phyloP scores from a whole-genome alignment of 495 filamentous ascomycete species.

The Daldinia childiae region DNA sequence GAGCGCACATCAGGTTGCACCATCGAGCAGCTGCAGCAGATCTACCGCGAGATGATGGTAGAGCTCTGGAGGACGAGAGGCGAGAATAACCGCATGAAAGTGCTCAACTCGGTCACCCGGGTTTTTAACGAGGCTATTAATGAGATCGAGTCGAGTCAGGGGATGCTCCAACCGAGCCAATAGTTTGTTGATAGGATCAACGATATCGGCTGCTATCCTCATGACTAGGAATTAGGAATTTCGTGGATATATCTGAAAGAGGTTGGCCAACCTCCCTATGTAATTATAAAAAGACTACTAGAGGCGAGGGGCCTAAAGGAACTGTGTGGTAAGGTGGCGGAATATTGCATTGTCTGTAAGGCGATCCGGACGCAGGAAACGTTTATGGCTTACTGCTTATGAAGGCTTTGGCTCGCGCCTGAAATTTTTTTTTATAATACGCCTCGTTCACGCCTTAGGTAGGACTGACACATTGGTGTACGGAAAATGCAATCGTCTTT shows the following conservation, averaged over 20 bases:
- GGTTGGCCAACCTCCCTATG: neutral
- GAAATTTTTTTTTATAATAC: slow-evolving; percentile 25
- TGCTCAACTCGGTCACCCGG: slow-evolving; percentile 66
- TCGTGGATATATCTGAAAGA: slow-evolving; percentile 6
- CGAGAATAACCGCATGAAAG: slow-evolving; percentile 81
- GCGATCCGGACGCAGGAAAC: slow-evolving; percentile 18
- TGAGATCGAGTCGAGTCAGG: slow-evolving; percentile 80
- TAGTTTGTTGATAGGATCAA: slow-evolving; percentile 1
- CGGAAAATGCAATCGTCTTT: slow-evolving; percentile 7
- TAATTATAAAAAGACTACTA: slow-evolving; percentile 31
- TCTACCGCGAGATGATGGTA: slow-evolving; percentile 90
- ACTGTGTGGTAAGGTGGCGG: neutral
- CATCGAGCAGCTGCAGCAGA: slow-evolving; percentile 94
- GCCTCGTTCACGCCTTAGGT: slow-evolving; percentile 12
- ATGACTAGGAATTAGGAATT: neutral
- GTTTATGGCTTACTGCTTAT: slow-evolving; percentile 18
- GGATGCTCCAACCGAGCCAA: slow-evolving; percentile 46
- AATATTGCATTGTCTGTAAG: slow-evolving; percentile 6
- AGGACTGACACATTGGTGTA: slow-evolving; percentile 21
- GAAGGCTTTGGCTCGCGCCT: slow-evolving; percentile 29
- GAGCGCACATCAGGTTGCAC: slow-evolving; percentile 77
- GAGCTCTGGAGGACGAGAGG: slow-evolving; percentile 79
- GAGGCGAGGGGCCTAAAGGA: neutral
- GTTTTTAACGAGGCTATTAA: slow-evolving; percentile 83
- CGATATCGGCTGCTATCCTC: neutral